Percentiles rank a stretch among this genome's conserved stretches.
Conservation (phyloP, 129 eudicot species). For the Gnaphalium uliginosum region DNA sequence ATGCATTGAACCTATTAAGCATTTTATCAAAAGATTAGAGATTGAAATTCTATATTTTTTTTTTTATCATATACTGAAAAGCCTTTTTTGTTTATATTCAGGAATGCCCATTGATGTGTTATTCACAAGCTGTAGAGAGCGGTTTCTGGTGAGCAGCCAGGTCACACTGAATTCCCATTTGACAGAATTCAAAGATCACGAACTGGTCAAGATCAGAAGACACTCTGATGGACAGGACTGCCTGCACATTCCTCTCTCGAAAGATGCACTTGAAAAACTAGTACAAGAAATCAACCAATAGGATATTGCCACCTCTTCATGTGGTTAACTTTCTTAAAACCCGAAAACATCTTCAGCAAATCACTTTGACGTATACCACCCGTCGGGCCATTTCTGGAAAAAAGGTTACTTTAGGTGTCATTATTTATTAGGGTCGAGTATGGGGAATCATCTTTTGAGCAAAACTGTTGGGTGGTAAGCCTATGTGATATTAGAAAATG, state of each 20-base stretch:
- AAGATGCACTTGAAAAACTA: slow-evolving; percentile 81
- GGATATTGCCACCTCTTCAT: slow-evolving; percentile 14
- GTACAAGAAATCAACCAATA: slow-evolving; percentile 63
- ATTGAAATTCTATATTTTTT: too few relatives aligned
- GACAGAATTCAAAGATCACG: slow-evolving; percentile 93
- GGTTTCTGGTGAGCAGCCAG: slow-evolving; percentile 89
- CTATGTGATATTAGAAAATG: neutral
- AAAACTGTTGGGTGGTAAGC: neutral
- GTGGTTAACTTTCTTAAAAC: neutral
- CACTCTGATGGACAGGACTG: slow-evolving; percentile 93
- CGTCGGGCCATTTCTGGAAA: neutral
- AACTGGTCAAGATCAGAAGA: slow-evolving; percentile 76
- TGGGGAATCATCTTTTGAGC: neutral
- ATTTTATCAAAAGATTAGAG: too few relatives aligned
- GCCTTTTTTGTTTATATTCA: slow-evolving; percentile 23
- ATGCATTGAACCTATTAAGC: neutral
- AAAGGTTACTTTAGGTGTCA: neutral
- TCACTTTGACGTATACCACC: neutral
- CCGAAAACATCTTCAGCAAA: neutral
- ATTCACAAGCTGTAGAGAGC: slow-evolving; percentile 80
- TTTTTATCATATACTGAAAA: neutral
- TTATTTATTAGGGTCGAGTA: neutral
- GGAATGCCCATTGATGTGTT: slow-evolving; percentile 77
- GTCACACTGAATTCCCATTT: slow-evolving; percentile 87
- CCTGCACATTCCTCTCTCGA: slow-evolving; percentile 63